Conservation (phyloP, 176 grass and related monocot genomes). For the Carex littledalei region DNA sequence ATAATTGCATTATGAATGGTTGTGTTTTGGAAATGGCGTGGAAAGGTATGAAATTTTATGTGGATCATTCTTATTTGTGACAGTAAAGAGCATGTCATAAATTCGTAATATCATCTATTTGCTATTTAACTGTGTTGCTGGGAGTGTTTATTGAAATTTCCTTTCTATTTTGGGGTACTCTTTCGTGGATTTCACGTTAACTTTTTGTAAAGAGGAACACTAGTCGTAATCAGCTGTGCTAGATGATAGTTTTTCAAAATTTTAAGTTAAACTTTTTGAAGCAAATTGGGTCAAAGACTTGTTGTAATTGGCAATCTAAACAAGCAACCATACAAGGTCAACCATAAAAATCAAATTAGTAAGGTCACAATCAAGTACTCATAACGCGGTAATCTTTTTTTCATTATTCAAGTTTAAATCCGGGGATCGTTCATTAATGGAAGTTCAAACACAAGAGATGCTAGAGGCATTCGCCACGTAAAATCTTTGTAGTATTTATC, state of each 20-base stretch:
- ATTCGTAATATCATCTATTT: background rate
- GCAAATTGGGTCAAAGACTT: background rate
- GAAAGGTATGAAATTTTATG: background rate
- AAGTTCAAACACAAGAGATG: no score
- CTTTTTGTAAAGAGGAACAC: no score
- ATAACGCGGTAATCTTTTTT: background rate
- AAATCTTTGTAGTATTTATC: no score
- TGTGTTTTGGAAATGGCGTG: background rate
- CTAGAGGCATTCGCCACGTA: no score
- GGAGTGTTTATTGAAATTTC: background rate
- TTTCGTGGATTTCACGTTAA: background rate
- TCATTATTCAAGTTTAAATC: no score
- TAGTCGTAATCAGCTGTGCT: no score
- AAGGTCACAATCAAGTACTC: background rate
- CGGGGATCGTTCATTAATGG: no score
- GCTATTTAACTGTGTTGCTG: background rate
- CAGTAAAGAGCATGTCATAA: background rate
- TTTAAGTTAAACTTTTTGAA: background rate
- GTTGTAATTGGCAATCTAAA: conserved; percentile 6
- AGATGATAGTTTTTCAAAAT: no score
- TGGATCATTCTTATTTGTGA: background rate
- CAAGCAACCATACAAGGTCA: background rate
- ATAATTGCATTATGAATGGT: background rate
- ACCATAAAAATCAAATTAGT: background rate
- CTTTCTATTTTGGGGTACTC: background rate